Evolutionary conservation across 1,284 basidiomycete genomes (phyloP).

Genomic region (Leucoagaricus sp.): DNA sequence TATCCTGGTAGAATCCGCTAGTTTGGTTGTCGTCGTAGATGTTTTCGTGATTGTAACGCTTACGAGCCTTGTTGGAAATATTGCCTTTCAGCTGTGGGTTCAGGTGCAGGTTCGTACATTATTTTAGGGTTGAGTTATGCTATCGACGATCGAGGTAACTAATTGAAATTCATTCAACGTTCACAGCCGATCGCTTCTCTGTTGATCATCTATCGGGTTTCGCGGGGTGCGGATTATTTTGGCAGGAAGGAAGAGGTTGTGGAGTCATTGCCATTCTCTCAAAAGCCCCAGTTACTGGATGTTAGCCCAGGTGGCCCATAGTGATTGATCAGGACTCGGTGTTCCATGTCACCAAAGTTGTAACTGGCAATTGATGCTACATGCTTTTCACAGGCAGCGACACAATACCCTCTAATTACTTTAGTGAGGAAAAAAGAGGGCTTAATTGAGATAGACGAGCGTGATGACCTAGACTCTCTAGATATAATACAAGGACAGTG

Average conservation of each 20-base stretch:
- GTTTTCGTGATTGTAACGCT: neutral
- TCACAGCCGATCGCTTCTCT: constrained; percentile 1
- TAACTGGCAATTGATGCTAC: no score
- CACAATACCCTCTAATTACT: no score
- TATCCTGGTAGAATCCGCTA: neutral
- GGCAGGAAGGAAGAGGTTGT: neutral
- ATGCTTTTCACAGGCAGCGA: no score
- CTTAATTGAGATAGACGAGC: no score
- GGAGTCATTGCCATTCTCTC: no score
- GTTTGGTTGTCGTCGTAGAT: neutral
- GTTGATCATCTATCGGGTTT: constrained; percentile 1
- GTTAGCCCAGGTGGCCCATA: no score
- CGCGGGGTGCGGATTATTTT: neutral
- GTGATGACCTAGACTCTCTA: no score
- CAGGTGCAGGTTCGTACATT: neutral
- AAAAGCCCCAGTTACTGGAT: no score
- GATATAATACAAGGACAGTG: no score
- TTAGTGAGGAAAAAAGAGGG: no score
- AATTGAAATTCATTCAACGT: neutral
- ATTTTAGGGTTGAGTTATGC: neutral
- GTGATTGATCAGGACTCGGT: no score
- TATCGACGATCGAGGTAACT: neutral
- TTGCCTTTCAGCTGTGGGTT: neutral
- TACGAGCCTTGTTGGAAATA: neutral
- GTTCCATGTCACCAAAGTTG: no score